A percentile compares a stretch with the other conserved stretches of the same genome.
Conservation (phyloP, 257 asterid species). For the Nicotiana knightiana region DNA sequence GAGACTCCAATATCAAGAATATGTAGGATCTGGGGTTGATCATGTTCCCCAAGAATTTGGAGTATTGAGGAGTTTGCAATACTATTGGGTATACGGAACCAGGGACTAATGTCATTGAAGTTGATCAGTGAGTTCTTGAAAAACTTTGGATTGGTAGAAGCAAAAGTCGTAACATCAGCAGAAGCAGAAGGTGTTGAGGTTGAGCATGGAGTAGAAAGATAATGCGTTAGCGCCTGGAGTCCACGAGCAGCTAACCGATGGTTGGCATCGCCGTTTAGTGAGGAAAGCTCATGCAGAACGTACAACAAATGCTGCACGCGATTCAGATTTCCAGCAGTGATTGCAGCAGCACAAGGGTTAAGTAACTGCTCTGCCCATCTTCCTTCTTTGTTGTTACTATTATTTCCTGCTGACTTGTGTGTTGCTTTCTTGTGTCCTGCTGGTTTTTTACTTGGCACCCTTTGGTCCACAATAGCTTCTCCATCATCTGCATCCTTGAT, state of each 20-base stretch:
- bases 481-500: conserved; percentile 18
- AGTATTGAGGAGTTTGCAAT: conserved; percentile 75
- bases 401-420: conserved; percentile 22
- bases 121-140: conserved; percentile 55
- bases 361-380: conserved; percentile 93
- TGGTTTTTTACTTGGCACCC: conserved; percentile 18
- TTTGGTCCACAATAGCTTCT: conserved; percentile 9
- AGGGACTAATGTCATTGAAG: conserved; percentile 78
- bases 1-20: conserved; percentile 83
- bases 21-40: conserved; percentile 45
- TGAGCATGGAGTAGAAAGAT: conserved; percentile 37
- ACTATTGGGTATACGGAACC: conserved; percentile 79
- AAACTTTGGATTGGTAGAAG: conserved; percentile 47
- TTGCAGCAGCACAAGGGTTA: conserved; percentile 80
- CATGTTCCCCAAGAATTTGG: conserved; percentile 51
- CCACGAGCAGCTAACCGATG: conserved; percentile 77
- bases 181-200: conserved; percentile 14
- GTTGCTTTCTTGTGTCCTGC: conserved; percentile 31
- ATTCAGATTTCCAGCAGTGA: conserved; percentile 46
- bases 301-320: conserved; percentile 70
- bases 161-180: conserved; percentile 31
- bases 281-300: conserved; percentile 62
- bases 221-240: conserved; percentile 53
- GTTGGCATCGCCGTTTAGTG: conserved; percentile 68
- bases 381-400: conserved; percentile 52